These are phyloP conservation scores for Pseudozyma sp. DNA, from an alignment of 1,284 basidiomycete genomes.

Conservation along the genomic window DNA sequence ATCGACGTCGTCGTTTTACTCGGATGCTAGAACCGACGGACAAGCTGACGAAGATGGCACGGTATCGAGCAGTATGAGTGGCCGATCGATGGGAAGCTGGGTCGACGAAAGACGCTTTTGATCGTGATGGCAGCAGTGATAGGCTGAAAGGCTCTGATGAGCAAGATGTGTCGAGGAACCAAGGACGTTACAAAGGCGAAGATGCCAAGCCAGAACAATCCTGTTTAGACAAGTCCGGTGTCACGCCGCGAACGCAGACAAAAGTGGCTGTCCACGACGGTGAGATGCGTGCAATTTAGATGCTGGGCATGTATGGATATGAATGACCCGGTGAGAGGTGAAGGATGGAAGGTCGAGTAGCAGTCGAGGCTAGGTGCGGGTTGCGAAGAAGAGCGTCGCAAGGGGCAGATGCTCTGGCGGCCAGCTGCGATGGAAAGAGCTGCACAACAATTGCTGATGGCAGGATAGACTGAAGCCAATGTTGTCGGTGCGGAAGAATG, in stretches of 20 bases:
- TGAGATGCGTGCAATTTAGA: constrained; percentile 10
- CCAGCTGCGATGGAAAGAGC: not conserved
- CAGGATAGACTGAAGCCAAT: not conserved
- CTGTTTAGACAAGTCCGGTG: constrained; percentile 3
- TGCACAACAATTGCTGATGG: not conserved
- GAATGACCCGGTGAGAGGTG: constrained; percentile 4
- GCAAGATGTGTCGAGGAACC: not conserved
- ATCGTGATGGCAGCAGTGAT: no score
- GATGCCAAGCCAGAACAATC: not conserved
- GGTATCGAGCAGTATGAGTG: no score
- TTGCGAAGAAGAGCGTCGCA: not conserved
- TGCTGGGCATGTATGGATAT: constrained; percentile 30
- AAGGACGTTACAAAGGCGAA: not conserved
- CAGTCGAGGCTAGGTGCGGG: no score
- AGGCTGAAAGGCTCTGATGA: no score
- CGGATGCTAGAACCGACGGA: no score
- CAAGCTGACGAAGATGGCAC: no score
- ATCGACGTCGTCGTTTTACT: not conserved
- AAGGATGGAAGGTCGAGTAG: not conserved
- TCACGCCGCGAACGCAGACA: constrained; percentile 23
- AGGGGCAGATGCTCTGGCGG: not conserved
- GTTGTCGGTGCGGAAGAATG: constrained; percentile 6
- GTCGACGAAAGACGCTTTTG: no score
- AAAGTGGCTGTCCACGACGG: constrained; percentile 11
- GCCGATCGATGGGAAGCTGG: no score